Evolutionary conservation across 768 basidiomycete genomes (phyloP).

Genomic region (Lentinula boryana): DNA sequence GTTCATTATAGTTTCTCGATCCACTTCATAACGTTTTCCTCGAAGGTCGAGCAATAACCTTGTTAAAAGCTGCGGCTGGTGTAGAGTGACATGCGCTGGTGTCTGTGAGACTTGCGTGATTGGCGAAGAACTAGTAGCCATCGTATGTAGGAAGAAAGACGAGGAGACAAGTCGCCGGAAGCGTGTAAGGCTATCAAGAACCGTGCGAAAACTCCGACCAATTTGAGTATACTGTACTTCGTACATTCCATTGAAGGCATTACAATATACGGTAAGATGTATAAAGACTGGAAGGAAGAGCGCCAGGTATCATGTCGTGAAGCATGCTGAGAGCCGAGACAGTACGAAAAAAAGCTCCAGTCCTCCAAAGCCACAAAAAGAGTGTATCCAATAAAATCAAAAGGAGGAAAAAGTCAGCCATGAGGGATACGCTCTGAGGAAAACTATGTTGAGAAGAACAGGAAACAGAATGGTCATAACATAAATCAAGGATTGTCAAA

Average conservation of each 20-base stretch:
- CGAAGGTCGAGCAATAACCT: constrained; percentile 89
- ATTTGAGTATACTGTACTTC: too few species aligned
- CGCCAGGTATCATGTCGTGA: constrained; percentile 9
- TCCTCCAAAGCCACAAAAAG: not conserved
- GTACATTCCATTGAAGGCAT: constrained; percentile 4
- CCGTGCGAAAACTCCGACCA: not conserved
- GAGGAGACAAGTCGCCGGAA: too few species aligned
- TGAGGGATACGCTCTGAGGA: not conserved
- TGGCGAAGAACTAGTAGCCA: constrained; percentile 32
- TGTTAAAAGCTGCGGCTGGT: constrained; percentile 81
- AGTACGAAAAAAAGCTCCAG: not conserved
- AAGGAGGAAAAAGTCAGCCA: too few species aligned
- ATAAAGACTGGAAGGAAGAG: constrained; percentile 2
- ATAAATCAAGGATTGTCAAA: not conserved
- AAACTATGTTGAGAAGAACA: not conserved
- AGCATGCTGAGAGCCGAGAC: constrained; percentile 1
- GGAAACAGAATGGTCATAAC: not conserved
- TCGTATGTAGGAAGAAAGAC: not conserved
- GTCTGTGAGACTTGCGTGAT: constrained; percentile 60
- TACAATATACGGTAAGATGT: constrained; percentile 10
- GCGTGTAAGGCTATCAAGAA: not conserved
- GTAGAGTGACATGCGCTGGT: constrained; percentile 58
- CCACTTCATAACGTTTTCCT: constrained; percentile 87
- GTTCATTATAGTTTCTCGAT: constrained; percentile 97
- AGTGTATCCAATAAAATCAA: not conserved